phyloP scores from a whole-genome alignment of 208 protist genomes.

The Acanthamoeba royreba region DNA sequence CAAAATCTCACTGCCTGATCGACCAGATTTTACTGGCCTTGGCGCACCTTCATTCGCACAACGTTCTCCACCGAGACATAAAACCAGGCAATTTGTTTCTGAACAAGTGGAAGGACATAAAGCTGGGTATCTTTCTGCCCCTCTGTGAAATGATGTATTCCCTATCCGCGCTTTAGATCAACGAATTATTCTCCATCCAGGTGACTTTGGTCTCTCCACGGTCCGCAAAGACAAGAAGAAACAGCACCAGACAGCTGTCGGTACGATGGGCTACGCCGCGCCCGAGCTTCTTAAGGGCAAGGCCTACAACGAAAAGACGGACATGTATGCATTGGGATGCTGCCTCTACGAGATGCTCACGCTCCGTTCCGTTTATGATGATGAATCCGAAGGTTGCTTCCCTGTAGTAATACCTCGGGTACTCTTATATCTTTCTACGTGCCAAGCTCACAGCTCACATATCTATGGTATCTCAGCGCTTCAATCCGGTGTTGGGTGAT shows the following conservation, averaged over 20 bases:
- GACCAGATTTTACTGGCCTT: background rate
- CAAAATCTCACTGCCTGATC: too few relatives aligned
- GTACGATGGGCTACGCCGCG: background rate
- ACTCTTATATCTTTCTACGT: too few relatives aligned
- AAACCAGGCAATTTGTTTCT: background rate
- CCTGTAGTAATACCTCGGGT: background rate
- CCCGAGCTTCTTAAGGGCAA: background rate
- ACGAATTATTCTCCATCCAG: too few relatives aligned
- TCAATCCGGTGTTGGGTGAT: background rate
- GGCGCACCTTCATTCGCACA: background rate
- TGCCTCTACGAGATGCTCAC: conserved; percentile 34
- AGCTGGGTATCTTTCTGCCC: background rate
- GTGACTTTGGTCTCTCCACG: conserved; percentile 4
- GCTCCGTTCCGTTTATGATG: background rate
- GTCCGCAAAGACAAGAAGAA: background rate
- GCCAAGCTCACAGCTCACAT: too few relatives aligned
- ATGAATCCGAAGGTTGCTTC: background rate
- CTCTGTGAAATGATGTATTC: too few relatives aligned
- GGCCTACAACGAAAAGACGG: background rate
- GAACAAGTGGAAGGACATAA: conserved; percentile 30
- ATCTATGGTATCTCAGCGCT: too few relatives aligned
- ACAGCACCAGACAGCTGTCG: background rate
- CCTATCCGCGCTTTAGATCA: too few relatives aligned
- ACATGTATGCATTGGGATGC: background rate
- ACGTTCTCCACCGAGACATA: background rate